Conservation (phyloP, 2,329 filamentous ascomycete genomes). For the Huntiella moniliformis region DNA sequence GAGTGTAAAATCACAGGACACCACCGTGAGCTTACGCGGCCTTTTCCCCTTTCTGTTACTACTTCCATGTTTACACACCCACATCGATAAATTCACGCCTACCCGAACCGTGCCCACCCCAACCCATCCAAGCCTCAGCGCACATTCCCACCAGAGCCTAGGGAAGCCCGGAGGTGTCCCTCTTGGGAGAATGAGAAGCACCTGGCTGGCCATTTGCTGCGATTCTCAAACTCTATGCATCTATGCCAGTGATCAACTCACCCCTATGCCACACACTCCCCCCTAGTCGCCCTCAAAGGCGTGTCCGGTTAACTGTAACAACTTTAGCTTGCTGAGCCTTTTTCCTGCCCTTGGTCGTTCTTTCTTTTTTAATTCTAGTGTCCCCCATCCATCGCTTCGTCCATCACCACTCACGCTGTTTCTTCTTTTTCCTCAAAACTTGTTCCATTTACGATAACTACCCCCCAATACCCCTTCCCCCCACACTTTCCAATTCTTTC, state of each 20-base stretch:
- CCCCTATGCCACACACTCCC: not conserved
- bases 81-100: no score
- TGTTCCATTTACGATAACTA: no score
- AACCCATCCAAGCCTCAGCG: not conserved
- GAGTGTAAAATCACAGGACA: not conserved
- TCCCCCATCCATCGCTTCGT: not conserved
- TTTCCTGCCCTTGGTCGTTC: not conserved
- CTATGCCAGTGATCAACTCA: not conserved
- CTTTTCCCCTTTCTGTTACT: constrained; percentile 7
- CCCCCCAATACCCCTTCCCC: no score
- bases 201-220: not conserved
- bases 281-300: no score
- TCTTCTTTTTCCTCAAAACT: not conserved
- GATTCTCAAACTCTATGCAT: constrained; percentile 2
- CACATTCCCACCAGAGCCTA: not conserved
- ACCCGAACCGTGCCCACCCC: no score
- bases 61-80: no score
- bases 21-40: constrained; percentile 9
- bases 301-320: not conserved
- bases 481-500: not conserved
- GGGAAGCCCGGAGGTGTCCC: not conserved
- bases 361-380: constrained; percentile 5
- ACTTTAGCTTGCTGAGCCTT: not conserved
- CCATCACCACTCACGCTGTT: not conserved
- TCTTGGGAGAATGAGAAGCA: not conserved